Conservation (phyloP, 202 grass and related monocot species). For the Dendrocalamus latiflorus region DNA sequence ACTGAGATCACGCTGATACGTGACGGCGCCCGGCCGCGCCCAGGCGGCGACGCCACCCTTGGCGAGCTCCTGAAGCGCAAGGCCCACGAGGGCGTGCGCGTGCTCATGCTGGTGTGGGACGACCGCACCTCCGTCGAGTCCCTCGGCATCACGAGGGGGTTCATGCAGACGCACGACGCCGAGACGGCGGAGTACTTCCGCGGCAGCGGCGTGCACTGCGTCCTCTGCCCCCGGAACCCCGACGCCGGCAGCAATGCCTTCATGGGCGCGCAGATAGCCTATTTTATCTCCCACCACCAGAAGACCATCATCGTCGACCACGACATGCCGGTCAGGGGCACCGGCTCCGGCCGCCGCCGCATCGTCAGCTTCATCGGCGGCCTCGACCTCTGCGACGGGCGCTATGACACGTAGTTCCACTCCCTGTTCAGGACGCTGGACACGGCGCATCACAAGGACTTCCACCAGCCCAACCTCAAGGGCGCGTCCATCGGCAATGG, state of each 20-base stretch:
- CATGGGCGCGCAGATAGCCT: slow-evolving; percentile 61
- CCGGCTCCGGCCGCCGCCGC: slow-evolving; percentile 39
- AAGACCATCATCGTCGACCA: slow-evolving; percentile 91
- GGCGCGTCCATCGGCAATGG: too few relatives aligned
- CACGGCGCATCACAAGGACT: too few relatives aligned
- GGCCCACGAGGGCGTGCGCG: slow-evolving; percentile 73
- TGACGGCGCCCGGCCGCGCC: slow-evolving; percentile 46
- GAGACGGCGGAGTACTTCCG: slow-evolving; percentile 68
- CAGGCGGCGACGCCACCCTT: slow-evolving; percentile 55
- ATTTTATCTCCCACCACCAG: slow-evolving; percentile 90
- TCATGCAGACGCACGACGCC: slow-evolving; percentile 81
- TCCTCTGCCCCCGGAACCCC: slow-evolving; percentile 90
- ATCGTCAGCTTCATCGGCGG: slow-evolving; percentile 87
- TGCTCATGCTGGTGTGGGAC: slow-evolving; percentile 96
- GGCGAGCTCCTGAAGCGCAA: slow-evolving; percentile 94
- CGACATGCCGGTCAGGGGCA: slow-evolving; percentile 52
- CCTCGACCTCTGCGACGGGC: slow-evolving; percentile 84
- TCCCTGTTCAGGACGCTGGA: too few relatives aligned
- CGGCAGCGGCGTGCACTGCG: slow-evolving; percentile 56
- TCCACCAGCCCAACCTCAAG: too few relatives aligned
- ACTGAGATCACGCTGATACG: slow-evolving; percentile 74
- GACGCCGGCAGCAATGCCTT: slow-evolving; percentile 62
- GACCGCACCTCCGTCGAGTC: slow-evolving; percentile 78
- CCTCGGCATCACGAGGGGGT: slow-evolving; percentile 57
- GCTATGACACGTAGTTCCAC: slow-evolving; percentile 85